phyloP scores from a whole-genome alignment of 305 asterid genomes.

The Solanum aculeatissimum region DNA sequence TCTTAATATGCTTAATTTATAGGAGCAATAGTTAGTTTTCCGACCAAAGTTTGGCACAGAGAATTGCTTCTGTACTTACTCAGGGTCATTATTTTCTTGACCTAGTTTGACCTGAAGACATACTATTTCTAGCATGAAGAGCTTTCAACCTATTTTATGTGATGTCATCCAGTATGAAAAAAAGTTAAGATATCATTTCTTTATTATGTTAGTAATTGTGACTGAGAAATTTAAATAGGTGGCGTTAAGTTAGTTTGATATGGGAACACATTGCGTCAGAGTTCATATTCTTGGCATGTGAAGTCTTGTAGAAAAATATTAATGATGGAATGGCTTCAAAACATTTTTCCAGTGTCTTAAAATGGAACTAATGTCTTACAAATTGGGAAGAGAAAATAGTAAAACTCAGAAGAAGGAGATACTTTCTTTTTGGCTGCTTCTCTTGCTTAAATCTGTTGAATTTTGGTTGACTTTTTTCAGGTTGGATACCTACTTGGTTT shows the following conservation, averaged over 20 bases:
- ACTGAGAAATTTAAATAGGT: neutral
- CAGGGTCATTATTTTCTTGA: neutral
- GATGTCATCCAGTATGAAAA: neutral
- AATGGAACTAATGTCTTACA: neutral
- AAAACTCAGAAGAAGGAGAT: neutral
- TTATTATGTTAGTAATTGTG: neutral
- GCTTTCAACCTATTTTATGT: neutral
- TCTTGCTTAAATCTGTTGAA: neutral
- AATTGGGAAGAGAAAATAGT: neutral
- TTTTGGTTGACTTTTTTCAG: conserved; percentile 26
- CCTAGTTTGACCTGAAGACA: neutral
- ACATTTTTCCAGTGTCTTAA: neutral
- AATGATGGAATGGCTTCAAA: neutral
- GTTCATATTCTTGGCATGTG: neutral
- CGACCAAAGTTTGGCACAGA: neutral
- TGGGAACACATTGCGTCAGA: neutral
- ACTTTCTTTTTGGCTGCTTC: neutral
- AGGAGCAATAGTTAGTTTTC: neutral
- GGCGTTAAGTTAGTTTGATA: neutral
- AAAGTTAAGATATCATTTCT: neutral
- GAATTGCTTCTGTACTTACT: neutral
- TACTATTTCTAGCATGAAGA: neutral
- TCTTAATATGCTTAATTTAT: neutral
- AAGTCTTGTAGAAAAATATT: neutral
- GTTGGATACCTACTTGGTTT: conserved; percentile 98